Evolutionary conservation across 2,329 filamentous ascomycete species (phyloP).

Genomic region (Penicillium oxalicum): DNA sequence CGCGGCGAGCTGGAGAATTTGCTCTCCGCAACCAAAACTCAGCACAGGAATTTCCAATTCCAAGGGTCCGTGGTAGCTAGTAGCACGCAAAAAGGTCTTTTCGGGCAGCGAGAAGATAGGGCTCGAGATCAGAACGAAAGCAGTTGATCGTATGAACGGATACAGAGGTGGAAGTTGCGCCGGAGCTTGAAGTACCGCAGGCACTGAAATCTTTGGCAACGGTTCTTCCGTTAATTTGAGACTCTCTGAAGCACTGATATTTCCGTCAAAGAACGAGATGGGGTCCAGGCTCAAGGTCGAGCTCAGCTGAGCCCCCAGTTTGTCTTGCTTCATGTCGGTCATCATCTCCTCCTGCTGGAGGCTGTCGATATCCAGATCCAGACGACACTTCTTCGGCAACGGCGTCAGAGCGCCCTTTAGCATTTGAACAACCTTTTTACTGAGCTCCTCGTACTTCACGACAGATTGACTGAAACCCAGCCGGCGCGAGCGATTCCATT

Average conservation of each 20-base stretch:
- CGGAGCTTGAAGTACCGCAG: neutral
- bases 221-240: neutral
- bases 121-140: neutral
- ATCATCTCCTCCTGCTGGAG: neutral
- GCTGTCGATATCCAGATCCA: neutral
- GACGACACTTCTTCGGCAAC: neutral
- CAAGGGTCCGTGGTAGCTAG: neutral
- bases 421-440: neutral
- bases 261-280: neutral
- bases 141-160: neutral
- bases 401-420: neutral
- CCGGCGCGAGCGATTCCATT: neutral
- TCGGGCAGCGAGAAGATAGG: neutral
- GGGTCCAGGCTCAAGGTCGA: neutral
- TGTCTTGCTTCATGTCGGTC: neutral
- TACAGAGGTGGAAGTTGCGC: neutral
- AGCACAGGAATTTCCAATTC: neutral
- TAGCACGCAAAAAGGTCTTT: neutral
- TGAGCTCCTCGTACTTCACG: neutral
- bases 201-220: neutral
- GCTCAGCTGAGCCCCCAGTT: neutral
- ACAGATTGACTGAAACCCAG: neutral
- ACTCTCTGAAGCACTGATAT: neutral
- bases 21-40: neutral
- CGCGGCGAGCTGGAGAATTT: conserved; percentile 7